These are phyloP conservation scores for Tolypocladium inflatum DNA, from an alignment of 2,329 filamentous ascomycete species.

Conservation along the genomic window DNA sequence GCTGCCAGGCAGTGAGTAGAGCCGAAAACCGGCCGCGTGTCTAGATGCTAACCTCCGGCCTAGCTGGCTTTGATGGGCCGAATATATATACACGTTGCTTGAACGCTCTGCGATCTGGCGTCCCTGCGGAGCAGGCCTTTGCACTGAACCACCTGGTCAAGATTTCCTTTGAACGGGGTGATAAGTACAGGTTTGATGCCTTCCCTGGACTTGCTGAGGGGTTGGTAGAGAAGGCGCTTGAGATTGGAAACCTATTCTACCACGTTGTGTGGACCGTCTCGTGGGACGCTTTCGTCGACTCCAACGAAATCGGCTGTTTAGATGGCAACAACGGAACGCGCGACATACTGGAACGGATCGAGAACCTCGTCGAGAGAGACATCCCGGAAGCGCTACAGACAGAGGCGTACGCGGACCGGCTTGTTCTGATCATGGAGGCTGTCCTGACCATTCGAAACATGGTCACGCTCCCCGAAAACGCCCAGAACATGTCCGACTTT, in stretches of 20 bases:
- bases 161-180: conserved; percentile 87
- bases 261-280: conserved; percentile 72
- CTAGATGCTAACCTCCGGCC: conserved; percentile 4
- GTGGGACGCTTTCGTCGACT: conserved; percentile 48
- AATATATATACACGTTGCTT: conserved; percentile 90
- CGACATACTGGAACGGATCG: conserved; percentile 56
- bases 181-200: conserved; percentile 91
- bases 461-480: conserved; percentile 88
- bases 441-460: conserved; percentile 87
- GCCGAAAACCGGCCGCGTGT: not conserved
- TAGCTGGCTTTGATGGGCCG: conserved; percentile 59
- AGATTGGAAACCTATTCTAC: conserved; percentile 71
- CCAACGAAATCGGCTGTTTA: conserved; percentile 36
- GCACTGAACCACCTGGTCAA: conserved; percentile 89
- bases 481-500: conserved; percentile 67
- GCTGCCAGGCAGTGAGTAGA: conserved; percentile 54
- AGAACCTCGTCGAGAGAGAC: conserved; percentile 47
- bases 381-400: conserved; percentile 64
- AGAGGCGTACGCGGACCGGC: conserved; percentile 56
- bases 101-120: conserved; percentile 69
- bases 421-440: conserved; percentile 77
- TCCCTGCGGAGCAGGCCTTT: conserved; percentile 80
- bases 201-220: conserved; percentile 85
- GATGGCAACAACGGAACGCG: conserved; percentile 40
- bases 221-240: conserved; percentile 73